These are phyloP conservation scores for Pseudogymnoascus sp. DNA, from an alignment of 2,329 filamentous ascomycete species.

Conservation along the genomic window DNA sequence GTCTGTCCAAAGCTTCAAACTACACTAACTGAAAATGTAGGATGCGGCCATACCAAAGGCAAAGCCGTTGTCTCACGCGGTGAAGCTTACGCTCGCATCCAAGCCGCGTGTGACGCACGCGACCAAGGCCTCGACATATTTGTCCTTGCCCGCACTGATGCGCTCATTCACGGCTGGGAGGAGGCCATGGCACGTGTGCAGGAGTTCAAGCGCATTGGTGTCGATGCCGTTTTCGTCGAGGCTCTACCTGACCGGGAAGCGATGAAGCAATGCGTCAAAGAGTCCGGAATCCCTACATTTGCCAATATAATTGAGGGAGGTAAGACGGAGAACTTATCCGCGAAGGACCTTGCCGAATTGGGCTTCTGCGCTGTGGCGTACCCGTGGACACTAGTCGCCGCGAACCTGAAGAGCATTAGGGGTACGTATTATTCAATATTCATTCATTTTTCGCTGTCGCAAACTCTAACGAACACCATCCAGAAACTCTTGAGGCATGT, in stretches of 20 bases:
- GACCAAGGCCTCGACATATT: slow-evolving; percentile 41
- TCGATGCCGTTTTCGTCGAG: slow-evolving; percentile 40
- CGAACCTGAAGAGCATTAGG: slow-evolving; percentile 32
- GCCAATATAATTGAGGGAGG: slow-evolving; percentile 41
- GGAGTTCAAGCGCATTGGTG: slow-evolving; percentile 38
- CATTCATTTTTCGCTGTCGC: slow-evolving; percentile 31
- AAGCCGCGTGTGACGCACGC: slow-evolving; percentile 40
- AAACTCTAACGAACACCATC: slow-evolving; percentile 35
- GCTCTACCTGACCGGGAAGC: slow-evolving; percentile 38
- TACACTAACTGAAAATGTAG: slow-evolving; percentile 19
- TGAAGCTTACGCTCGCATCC: slow-evolving; percentile 40
- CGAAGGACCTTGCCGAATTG: slow-evolving; percentile 33
- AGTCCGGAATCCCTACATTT: slow-evolving; percentile 35
- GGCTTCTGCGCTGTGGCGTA: slow-evolving; percentile 35
- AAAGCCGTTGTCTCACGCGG: slow-evolving; percentile 39
- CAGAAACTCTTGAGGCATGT: slow-evolving; percentile 32
- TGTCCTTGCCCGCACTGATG: slow-evolving; percentile 40
- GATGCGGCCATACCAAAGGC: slow-evolving; percentile 41
- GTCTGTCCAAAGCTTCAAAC: not conserved
- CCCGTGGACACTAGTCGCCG: slow-evolving; percentile 36
- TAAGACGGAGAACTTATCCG: slow-evolving; percentile 36
- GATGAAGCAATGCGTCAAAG: slow-evolving; percentile 35
- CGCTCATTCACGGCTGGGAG: slow-evolving; percentile 37
- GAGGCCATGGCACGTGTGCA: slow-evolving; percentile 38
- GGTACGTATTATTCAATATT: not conserved